Evolutionary conservation across 495 filamentous ascomycete species (phyloP).

Genomic region (Hypoxylon cercidicola): DNA sequence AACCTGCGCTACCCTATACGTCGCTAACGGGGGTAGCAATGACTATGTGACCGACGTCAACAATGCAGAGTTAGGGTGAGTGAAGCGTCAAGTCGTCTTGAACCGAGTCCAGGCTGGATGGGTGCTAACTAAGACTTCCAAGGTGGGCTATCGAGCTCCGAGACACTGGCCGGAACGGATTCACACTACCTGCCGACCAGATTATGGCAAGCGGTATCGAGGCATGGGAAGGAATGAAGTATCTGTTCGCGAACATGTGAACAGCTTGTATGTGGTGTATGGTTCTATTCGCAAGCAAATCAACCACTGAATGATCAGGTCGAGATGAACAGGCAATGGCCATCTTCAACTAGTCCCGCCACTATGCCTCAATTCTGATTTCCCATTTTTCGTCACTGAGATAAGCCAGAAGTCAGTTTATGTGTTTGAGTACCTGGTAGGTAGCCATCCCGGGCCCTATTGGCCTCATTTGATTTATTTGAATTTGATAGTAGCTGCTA

Average conservation of each 20-base stretch:
- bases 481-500: background rate
- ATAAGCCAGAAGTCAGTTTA: background rate
- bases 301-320: background rate
- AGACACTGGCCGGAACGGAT: constrained; percentile 58
- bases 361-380: background rate
- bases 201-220: constrained; percentile 63
- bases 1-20: constrained; percentile 68
- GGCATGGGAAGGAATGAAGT: constrained; percentile 65
- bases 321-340: background rate
- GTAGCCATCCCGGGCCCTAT: background rate
- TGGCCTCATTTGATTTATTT: background rate
- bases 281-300: background rate
- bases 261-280: background rate
- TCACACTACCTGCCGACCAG: constrained; percentile 66
- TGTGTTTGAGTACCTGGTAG: no score
- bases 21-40: constrained; percentile 61
- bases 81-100: background rate
- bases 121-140: constrained; percentile 6
- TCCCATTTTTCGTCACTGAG: no score
- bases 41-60: constrained; percentile 66
- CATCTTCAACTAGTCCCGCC: background rate
- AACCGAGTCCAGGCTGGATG: background rate
- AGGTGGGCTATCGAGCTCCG: constrained; percentile 67
- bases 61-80: constrained; percentile 58
- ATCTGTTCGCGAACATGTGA: constrained; percentile 62